Evolutionary conservation across 345 rosid species (phyloP).

Genomic region (Lenwebbia sp.): DNA sequence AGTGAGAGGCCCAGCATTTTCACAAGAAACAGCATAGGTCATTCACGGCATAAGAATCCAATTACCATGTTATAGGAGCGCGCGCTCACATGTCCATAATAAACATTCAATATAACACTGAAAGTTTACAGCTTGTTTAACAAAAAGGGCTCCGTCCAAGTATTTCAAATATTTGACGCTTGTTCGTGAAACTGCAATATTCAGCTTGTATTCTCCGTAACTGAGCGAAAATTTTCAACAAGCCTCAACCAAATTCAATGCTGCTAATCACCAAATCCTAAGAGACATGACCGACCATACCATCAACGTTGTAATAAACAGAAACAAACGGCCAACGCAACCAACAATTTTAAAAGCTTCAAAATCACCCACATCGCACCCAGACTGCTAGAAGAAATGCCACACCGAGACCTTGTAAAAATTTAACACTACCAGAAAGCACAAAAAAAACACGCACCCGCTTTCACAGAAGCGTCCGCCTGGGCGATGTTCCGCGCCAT

Average conservation of each 20-base stretch:
- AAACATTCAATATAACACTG: not conserved
- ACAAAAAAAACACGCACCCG: conserved; percentile 15
- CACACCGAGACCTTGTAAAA: not conserved
- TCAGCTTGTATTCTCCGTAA: not conserved
- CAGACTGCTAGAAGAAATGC: not conserved
- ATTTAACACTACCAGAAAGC: not conserved
- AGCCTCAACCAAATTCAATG: not conserved
- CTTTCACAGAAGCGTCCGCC: conserved; percentile 38
- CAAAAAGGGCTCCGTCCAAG: not conserved
- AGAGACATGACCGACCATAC: not conserved
- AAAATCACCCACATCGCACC: not conserved
- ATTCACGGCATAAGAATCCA: not conserved
- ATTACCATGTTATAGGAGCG: not conserved
- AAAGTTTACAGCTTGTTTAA: not conserved
- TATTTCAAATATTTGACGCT: not conserved
- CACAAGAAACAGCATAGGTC: not conserved
- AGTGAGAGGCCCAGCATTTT: not conserved
- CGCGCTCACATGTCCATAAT: not conserved
- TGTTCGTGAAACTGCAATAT: not conserved
- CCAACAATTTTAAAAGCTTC: not conserved
- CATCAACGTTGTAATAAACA: not conserved
- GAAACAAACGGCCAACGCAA: not conserved
- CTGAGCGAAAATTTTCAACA: not conserved
- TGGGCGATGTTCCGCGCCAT: conserved; percentile 35
- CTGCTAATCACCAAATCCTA: not conserved